These are phyloP conservation scores for Fusarium guadeloupense DNA, from an alignment of 2,329 filamentous ascomycete species.

Conservation along the genomic window DNA sequence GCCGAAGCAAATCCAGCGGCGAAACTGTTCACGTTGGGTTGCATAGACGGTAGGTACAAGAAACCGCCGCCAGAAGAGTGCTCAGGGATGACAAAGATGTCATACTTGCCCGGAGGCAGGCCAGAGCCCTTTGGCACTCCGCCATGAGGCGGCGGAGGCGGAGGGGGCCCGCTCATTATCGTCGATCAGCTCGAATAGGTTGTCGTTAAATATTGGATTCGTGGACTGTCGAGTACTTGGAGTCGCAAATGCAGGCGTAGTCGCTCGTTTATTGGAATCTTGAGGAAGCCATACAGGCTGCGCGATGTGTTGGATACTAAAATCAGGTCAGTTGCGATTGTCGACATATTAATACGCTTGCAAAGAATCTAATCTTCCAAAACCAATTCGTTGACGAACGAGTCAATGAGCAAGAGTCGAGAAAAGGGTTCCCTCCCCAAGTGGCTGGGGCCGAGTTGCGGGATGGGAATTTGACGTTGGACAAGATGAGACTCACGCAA, in stretches of 20 bases:
- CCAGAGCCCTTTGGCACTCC: constrained; percentile 75
- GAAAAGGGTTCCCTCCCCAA: constrained; percentile 7
- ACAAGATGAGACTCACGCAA: constrained; percentile 38
- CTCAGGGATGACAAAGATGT: constrained; percentile 96
- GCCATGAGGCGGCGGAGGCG: constrained; percentile 88
- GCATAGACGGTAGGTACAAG: constrained; percentile 90
- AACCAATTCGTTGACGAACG: not conserved
- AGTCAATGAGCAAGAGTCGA: constrained; percentile 4
- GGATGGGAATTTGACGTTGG: constrained; percentile 24
- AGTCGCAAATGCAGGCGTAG: constrained; percentile 27
- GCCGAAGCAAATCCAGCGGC: constrained; percentile 85
- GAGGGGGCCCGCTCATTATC: constrained; percentile 71
- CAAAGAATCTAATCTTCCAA: not conserved
- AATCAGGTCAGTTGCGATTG: constrained; percentile 22
- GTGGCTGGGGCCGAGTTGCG: constrained; percentile 28
- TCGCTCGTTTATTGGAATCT: constrained; percentile 41
- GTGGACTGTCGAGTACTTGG: constrained; percentile 16
- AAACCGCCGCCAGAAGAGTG: constrained; percentile 91
- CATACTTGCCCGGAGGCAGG: constrained; percentile 89
- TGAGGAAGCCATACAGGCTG: constrained; percentile 45
- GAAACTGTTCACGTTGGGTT: constrained; percentile 89
- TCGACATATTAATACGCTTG: not conserved
- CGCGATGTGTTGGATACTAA: constrained; percentile 26
- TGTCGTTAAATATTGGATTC: constrained; percentile 16
- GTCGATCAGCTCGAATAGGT: constrained; percentile 33